A percentile compares a stretch with the other conserved stretches of the same genome.
These are phyloP conservation scores for Blastocrithidia nonstop DNA, from an alignment of 208 protist genomes.

Conservation along the genomic window DNA sequence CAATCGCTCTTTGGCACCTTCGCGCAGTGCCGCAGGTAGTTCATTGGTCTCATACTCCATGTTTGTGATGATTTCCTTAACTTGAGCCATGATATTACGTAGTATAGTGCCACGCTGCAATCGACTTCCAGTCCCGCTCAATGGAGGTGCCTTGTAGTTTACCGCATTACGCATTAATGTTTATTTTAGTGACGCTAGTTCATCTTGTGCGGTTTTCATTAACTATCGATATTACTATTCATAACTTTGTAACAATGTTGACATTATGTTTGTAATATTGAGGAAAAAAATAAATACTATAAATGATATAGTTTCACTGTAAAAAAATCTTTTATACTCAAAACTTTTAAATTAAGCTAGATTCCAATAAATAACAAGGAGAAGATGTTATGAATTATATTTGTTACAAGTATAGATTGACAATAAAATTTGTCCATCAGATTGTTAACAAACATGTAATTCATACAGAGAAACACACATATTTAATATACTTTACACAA, in stretches of 20 bases:
- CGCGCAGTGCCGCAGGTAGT: slow-evolving; percentile 18
- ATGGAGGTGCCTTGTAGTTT: slow-evolving; percentile 27
- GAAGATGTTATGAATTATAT: too few species aligned
- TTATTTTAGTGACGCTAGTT: slow-evolving; percentile 17
- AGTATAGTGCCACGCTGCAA: slow-evolving; percentile 19
- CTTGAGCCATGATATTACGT: slow-evolving; percentile 11
- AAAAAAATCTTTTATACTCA: too few species aligned
- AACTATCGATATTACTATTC: slow-evolving; percentile 62
- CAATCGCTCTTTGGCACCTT: slow-evolving; percentile 24
- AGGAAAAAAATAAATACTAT: slow-evolving; percentile 7
- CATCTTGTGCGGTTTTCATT: slow-evolving; percentile 20
- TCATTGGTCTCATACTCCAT: slow-evolving; percentile 72
- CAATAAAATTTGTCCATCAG: too few species aligned
- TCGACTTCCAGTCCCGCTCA: slow-evolving; percentile 34
- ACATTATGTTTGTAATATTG: slow-evolving; percentile 11
- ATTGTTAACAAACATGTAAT: background rate
- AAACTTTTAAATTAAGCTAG: too few species aligned
- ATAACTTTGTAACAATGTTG: slow-evolving; percentile 41
- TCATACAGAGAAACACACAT: background rate
- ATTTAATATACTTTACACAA: background rate
- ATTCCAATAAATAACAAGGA: too few species aligned
- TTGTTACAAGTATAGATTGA: too few species aligned
- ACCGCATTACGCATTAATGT: slow-evolving; percentile 13
- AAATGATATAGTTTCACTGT: background rate
- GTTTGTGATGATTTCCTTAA: slow-evolving; percentile 39